A percentile compares a stretch with the other conserved stretches of the same genome.
These are phyloP conservation scores for Penstemon barbatus DNA, from an alignment of 257 asterid species.

Conservation along the genomic window DNA sequence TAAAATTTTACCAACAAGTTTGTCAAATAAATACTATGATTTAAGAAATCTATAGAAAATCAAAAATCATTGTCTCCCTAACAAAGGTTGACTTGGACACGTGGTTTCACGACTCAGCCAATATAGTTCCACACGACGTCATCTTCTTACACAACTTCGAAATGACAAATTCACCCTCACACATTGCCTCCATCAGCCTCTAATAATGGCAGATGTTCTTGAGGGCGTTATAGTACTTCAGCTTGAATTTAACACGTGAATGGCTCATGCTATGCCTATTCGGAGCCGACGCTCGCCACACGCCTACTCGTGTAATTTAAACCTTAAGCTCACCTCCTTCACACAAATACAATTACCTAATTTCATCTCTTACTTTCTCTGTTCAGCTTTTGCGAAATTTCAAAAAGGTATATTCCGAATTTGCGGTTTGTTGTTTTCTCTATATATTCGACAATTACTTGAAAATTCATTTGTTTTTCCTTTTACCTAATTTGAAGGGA, in stretches of 20 bases:
- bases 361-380: constrained; percentile 1
- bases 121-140: constrained; percentile 31
- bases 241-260: constrained; percentile 16
- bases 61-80: too few species aligned
- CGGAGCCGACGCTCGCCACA: constrained; percentile 44
- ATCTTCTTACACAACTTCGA: neutral
- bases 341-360: neutral
- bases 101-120: constrained; percentile 35
- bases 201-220: too few species aligned
- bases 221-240: constrained; percentile 26
- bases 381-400: neutral
- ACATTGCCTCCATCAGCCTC: neutral
- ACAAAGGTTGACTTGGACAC: constrained; percentile 26
- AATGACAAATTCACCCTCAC: constrained; percentile 30
- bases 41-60: too few species aligned
- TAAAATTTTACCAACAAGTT: too few species aligned
- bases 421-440: neutral
- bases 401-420: neutral
- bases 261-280: constrained; percentile 33
- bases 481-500: constrained; percentile 12
- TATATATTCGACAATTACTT: neutral
- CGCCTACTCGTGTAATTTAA: constrained; percentile 45
- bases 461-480: neutral
- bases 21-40: too few species aligned
- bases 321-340: constrained; percentile 14